Base-by-base conservation (phyloP, 2,329 filamentous ascomycete genomes). In the Diaporthe eres region DNA sequence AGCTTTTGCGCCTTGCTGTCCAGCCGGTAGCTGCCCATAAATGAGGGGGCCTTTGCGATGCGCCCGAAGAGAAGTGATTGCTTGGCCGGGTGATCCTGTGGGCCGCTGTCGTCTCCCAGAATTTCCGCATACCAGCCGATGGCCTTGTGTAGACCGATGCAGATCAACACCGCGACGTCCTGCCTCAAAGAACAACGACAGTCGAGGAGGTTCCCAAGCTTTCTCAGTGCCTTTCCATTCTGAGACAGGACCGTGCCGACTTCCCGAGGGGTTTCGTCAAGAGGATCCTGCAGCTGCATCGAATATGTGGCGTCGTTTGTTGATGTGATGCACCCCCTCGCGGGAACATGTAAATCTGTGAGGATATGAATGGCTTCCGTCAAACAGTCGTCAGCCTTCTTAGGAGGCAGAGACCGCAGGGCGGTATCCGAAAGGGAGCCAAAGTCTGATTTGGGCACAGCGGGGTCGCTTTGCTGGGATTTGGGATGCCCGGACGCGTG, bases 71-170 rank as follows among this genome's bases (percentile, higher is more conserved):
- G 57, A 39, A 60, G 57, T 37, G 57, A 60, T 39, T 60, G 57
- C 31, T 37, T 34, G 57, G 57, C 31, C 31, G 57, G 31, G 34
- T 60, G 31, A 37, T 60, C 57, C 19, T 60, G 57, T 39, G 57
- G 57, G 4, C 17, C 34, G 57, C 34, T 60, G 57, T 60, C 57
- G 19, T 60, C 57, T 37, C 57, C 57, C 57, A 60, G 57, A 37
- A 60, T 60, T n/a, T 60, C 57, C 39, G 57, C 57, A 60, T 60
- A 60, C 57, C 57, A 60, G 57, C 57, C 34, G 57, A 60, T 60
- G 17, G 57, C 57, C 57, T 60, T 60, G 57, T 60, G 57, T 31
- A 60, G 34, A 37, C 57, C 19, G 34, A 60, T n/a, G 34, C 57
- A 60, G 17, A 60, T 39, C 31, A 60, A 31, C 22, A 60, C 57